Base-by-base conservation (phyloP, 1,284 basidiomycete genomes). In the Ganoderma boninense region DNA sequence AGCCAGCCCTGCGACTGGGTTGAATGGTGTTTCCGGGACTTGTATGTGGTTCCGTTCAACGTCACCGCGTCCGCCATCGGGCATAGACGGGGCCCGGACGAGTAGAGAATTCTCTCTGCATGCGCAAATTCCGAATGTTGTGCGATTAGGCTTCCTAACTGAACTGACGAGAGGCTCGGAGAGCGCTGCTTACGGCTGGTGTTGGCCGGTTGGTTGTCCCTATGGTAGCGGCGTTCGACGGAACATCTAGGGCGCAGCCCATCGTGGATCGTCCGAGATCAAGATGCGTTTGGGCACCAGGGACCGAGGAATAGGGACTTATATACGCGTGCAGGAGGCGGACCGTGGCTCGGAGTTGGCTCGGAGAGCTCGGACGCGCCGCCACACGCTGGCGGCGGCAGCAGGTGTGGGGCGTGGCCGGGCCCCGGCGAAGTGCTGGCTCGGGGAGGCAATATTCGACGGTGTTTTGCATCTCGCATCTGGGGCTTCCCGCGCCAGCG, bases 151-250 rank as follows among this genome's bases (percentile, higher is more conserved):
- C 16, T 18, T 23, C n/a, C n/a, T 23, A 1, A 52, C 23, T 14
- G 49, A 7, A 52, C 23, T 14, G 49, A 52, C 49, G 49, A 10
- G 10, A 23, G 49, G 49, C n/a, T 52, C 7, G 23, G 11, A 46
- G 63, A 54, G 52, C 29, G 14, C 42, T 42, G 43, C 40, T 43
- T 49, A n/a, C 8, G n/a, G 49, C 18, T 11, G 61, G 62, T 62
- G 62, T 62, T 49, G 43, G 62, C 64, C 66, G 69, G 69, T 65
- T 67, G 69, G 69, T 65, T 67, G 72, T 73, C 67, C 65, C 69
- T 68, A 71, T 73, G 72, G 62, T 66, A 71, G 69, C 72, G 66
- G 61, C n/a, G 63, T 43, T 59, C 57, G 56, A 62, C 23, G 6
- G 20, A 13, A 32, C 40, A 57, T 62, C 40, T 43, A n/a, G 60